Evolutionary conservation across 768 basidiomycete species (phyloP).

Genomic region (Kwoniella newhampshirensis): DNA sequence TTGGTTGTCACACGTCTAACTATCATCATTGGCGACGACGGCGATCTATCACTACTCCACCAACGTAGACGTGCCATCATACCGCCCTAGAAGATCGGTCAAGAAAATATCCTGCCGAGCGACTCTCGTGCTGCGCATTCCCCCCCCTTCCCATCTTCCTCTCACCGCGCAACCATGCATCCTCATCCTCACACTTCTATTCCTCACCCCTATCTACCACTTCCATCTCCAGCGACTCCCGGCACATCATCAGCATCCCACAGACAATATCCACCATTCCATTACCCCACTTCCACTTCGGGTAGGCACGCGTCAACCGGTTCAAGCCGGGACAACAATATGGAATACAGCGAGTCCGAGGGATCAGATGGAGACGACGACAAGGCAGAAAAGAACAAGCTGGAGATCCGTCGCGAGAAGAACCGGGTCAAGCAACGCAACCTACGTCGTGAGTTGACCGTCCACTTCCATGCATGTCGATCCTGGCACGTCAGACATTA

Average conservation of each 20-base stretch:
- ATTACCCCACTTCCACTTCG: constrained; percentile 5
- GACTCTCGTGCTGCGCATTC: not conserved
- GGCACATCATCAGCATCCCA: constrained; percentile 5
- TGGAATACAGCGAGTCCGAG: constrained; percentile 18
- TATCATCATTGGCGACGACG: too few species aligned
- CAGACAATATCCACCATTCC: constrained; percentile 6
- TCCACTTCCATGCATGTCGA: not conserved
- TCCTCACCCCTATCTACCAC: constrained; percentile 9
- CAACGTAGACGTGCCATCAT: not conserved
- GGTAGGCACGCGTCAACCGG: constrained; percentile 3
- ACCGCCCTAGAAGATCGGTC: not conserved
- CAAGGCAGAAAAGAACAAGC: constrained; percentile 28
- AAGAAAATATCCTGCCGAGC: not conserved
- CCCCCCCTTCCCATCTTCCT: too few species aligned
- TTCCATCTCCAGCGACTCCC: constrained; percentile 11
- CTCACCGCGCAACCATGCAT: constrained; percentile 3
- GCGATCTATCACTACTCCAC: too few species aligned
- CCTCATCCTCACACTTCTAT: not conserved
- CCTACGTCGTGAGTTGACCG: constrained; percentile 28
- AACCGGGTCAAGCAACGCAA: constrained; percentile 44
- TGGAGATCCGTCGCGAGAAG: constrained; percentile 37
- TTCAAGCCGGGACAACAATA: constrained; percentile 7
- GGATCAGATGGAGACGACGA: constrained; percentile 15
- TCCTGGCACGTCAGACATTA: not conserved
- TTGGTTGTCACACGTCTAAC: not conserved